Base-by-base conservation (phyloP, 2,329 filamentous ascomycete species). In the Neocucurbitaria cava region DNA sequence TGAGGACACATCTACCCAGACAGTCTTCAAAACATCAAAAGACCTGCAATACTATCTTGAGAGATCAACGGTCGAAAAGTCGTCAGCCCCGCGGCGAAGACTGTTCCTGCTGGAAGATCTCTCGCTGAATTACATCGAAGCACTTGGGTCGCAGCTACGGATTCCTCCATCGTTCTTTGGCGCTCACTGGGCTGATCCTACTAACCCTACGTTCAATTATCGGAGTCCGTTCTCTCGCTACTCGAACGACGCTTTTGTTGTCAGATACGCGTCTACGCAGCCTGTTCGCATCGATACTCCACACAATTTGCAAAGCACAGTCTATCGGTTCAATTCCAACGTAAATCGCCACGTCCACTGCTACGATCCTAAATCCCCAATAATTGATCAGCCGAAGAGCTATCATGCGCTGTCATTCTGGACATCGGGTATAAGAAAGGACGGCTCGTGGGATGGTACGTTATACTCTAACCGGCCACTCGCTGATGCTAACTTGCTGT, bases 141-240 rank as follows among this genome's bases (percentile, higher is more conserved):
- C 45, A 3, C 54, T 57, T 15, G 56, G 56, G 13, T 52, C 56
- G 2, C 38, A 51, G 26, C 40, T 59, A 6, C 52, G 52, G 3
- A 53, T 56, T 26, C 56, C 52, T 13, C 56, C 56, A 8, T 47
- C 40, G 24, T 49, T 59, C 43, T 59, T 59, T 21, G 56, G 52
- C 15, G 46, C 50, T 23, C 56, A 59, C 9, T 59, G 46, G 40
- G 52, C 49, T n/a, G 52, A 59, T 26, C 56, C 52, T 3, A 47
- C 56, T 7, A 43, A 38, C 1, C 43, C 52, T 15, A 49, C 53
- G 18, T 59, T 59, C 46, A 59, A 59, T 33, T 45, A 59, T 20
- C 48, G 55, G 3, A 50, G 51, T 17, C 48, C 55, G 1, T 53
- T 61, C 13, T 28, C 38, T 9, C 48, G 55, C 4, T 61, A n/a